A percentile compares a stretch with the other conserved stretches of the same genome.
Evolutionary conservation across 1,139 yeast species (phyloP).

Genomic region (Pichia norvegensis): DNA sequence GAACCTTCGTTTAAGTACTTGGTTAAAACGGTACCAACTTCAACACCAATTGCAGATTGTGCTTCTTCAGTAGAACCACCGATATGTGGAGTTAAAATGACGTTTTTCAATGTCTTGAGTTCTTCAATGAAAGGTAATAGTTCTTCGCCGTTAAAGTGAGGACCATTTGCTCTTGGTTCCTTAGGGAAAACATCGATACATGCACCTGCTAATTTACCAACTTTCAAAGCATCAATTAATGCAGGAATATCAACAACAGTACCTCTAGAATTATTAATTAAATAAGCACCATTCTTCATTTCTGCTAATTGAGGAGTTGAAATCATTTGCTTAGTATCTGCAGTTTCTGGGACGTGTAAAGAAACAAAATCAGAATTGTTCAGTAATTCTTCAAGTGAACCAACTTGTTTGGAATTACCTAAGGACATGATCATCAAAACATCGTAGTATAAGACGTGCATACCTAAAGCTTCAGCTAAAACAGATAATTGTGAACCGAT

Average conservation of each 20-base stretch:
- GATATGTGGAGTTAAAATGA: conserved; percentile 92
- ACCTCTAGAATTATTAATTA: conserved; percentile 96
- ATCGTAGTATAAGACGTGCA: conserved; percentile 93
- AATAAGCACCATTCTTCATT: conserved; percentile 93
- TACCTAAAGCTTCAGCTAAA: conserved; percentile 95
- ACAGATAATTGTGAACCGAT: conserved; percentile 97
- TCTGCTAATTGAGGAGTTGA: conserved; percentile 88
- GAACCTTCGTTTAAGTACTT: conserved; percentile 95
- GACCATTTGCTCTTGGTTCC: conserved; percentile 97
- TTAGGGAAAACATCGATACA: conserved; percentile 95
- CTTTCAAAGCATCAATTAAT: conserved; percentile 79
- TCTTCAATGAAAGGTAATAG: conserved; percentile 83
- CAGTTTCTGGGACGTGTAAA: conserved; percentile 89
- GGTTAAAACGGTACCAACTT: conserved; percentile 78
- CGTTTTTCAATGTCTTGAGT: conserved; percentile 73
- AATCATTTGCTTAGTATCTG: conserved; percentile 86
- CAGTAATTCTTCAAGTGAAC: conserved; percentile 75
- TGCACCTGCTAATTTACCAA: conserved; percentile 95
- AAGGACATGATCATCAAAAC: conserved; percentile 88
- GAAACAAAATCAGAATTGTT: conserved; percentile 80
- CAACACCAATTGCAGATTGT: conserved; percentile 94
- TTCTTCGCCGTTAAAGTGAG: conserved; percentile 53
- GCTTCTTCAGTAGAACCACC: conserved; percentile 99
- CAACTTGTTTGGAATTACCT: conserved; percentile 94
- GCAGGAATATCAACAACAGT: conserved; percentile 96